Evolutionary conservation across 2,329 filamentous ascomycete genomes (phyloP).

Genomic region (Rhynchosporium agropyri): DNA sequence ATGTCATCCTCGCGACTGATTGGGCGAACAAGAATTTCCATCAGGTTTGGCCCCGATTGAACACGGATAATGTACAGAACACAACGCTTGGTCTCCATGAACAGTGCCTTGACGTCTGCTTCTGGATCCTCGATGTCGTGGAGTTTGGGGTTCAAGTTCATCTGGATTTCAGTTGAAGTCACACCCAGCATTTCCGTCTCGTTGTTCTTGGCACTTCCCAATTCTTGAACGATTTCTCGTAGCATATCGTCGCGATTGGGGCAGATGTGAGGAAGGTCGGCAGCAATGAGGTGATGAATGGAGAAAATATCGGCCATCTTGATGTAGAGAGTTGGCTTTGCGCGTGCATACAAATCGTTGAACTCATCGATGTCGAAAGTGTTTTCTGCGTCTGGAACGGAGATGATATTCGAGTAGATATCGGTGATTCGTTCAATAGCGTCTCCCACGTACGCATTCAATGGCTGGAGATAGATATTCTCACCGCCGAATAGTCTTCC

Average conservation of each 20-base stretch:
- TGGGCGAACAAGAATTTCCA: conserved; percentile 92
- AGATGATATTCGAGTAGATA: conserved; percentile 77
- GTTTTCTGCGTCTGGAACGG: conserved; percentile 81
- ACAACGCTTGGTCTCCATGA: conserved; percentile 98
- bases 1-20: conserved; percentile 85
- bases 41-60: conserved; percentile 86
- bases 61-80: conserved; percentile 97
- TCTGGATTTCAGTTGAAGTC: conserved; percentile 79
- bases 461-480: conserved; percentile 91
- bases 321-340: conserved; percentile 97
- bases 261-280: conserved; percentile 77
- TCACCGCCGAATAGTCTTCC: conserved; percentile 90
- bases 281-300: conserved; percentile 84
- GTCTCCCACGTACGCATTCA: conserved; percentile 88
- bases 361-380: conserved; percentile 99
- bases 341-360: conserved; percentile 95
- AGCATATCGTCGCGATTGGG: conserved; percentile 82
- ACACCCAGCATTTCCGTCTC: conserved; percentile 90
- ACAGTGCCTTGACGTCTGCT: conserved; percentile 85
- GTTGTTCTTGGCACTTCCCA: conserved; percentile 95
- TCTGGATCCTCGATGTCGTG: conserved; percentile 92
- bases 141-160: conserved; percentile 87
- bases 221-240: conserved; percentile 87
- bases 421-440: conserved; percentile 78
- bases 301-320: conserved; percentile 98